These are phyloP conservation scores for Ceratocystis albifundus DNA, from an alignment of 2,329 filamentous ascomycete species.

Conservation along the genomic window DNA sequence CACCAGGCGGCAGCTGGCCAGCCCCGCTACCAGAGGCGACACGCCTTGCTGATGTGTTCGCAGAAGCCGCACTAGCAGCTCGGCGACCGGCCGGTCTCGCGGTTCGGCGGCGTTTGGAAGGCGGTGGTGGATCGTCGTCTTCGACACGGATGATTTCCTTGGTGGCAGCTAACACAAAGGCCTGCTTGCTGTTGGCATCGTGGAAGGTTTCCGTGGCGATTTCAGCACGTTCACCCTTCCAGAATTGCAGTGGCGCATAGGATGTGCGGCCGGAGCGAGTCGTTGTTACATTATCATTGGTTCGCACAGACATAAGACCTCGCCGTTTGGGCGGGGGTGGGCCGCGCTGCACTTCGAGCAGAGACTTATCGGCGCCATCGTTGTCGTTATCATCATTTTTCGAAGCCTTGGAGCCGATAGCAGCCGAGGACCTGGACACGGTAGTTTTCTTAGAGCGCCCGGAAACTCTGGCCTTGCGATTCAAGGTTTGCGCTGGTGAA, in stretches of 20 bases:
- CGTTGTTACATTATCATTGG: constrained; percentile 41
- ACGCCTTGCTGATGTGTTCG: background rate
- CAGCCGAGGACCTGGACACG: background rate
- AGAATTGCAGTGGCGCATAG: constrained; percentile 68
- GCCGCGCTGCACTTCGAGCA: constrained; percentile 40
- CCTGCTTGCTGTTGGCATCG: constrained; percentile 26
- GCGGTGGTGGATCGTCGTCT: constrained; percentile 36
- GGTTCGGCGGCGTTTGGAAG: constrained; percentile 27
- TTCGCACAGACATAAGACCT: constrained; percentile 43
- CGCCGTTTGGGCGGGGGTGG: constrained; percentile 46
- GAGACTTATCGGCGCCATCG: constrained; percentile 37
- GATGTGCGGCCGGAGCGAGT: constrained; percentile 70
- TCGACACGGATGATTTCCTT: constrained; percentile 69
- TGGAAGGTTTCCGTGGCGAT: constrained; percentile 49
- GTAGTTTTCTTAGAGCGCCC: constrained; percentile 2
- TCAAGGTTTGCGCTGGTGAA: constrained; percentile 14
- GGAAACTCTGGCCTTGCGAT: constrained; percentile 12
- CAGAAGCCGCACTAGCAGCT: background rate
- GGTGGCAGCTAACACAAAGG: constrained; percentile 53
- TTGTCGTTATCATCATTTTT: constrained; percentile 27
- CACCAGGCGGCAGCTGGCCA: constrained; percentile 39
- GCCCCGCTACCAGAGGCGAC: constrained; percentile 28
- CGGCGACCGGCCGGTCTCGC: constrained; percentile 12
- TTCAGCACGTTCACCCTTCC: constrained; percentile 71
- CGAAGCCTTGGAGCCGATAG: constrained; percentile 23